Evolutionary conservation across 2,329 filamentous ascomycete genomes (phyloP).

Genomic region (Cercospora berteroae): DNA sequence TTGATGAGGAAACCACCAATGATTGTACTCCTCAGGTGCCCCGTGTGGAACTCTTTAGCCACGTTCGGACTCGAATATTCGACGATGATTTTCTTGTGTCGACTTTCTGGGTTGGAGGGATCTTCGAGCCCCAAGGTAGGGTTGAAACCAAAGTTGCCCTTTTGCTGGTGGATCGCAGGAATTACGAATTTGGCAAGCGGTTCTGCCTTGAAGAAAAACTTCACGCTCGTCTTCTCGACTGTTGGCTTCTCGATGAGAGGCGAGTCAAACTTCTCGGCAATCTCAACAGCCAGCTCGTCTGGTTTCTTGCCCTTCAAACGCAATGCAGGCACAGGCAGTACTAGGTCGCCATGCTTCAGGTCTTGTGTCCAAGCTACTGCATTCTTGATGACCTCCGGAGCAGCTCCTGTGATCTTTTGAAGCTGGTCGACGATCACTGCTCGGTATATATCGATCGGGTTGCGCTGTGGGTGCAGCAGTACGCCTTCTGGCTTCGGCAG

Average conservation of each 20-base stretch:
- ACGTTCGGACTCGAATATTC: constrained; percentile 87
- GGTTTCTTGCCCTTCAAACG: constrained; percentile 67
- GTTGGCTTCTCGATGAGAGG: constrained; percentile 70
- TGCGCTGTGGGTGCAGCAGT: constrained; percentile 59
- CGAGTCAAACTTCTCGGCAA: constrained; percentile 58
- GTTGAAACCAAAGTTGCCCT: constrained; percentile 63
- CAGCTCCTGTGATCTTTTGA: constrained; percentile 66
- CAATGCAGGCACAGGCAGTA: constrained; percentile 75
- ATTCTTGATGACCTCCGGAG: constrained; percentile 68
- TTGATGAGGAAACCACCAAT: constrained; percentile 72
- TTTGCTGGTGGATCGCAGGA: constrained; percentile 65
- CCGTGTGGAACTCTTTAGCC: constrained; percentile 76
- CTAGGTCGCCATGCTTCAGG: constrained; percentile 78
- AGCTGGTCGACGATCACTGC: constrained; percentile 71
- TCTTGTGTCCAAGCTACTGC: constrained; percentile 75
- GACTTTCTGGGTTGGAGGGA: constrained; percentile 58
- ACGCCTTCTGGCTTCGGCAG: constrained; percentile 31
- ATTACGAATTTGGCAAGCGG: constrained; percentile 66
- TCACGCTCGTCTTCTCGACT: constrained; percentile 66
- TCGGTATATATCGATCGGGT: constrained; percentile 77
- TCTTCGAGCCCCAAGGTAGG: constrained; percentile 60
- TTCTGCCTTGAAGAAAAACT: constrained; percentile 75
- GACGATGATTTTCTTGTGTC: constrained; percentile 67
- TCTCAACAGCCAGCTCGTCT: constrained; percentile 55
- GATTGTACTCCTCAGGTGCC: constrained; percentile 73